Evolutionary conservation across 2,329 filamentous ascomycete genomes (phyloP), one percentile per base, ranked within the genome.

Genomic region (Fusarium torreyae): DNA sequence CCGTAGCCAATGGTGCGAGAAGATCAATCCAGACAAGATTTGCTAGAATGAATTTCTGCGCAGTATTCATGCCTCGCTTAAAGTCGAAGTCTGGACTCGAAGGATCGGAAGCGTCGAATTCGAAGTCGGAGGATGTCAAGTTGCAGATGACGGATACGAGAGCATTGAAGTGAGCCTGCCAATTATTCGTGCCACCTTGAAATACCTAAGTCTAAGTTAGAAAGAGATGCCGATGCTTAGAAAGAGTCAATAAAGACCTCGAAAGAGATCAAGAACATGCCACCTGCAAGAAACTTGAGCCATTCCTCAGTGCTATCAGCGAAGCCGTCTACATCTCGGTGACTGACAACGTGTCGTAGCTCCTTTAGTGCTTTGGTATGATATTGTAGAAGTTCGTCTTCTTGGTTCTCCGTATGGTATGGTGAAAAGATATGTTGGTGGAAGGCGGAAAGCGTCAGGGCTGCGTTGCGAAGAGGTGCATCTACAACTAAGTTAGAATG

Each of bases 311-410:
- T 65, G 15, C 52, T 63, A 2, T 63, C 51, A 1, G 57, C 51
- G 33, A 63, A 72, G 1, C 56, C 55, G 2, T 50, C 52, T 0
- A 61, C 59, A 15, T 68, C 58, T 18, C 57, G 49, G 5, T 63
- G 60, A 5, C 48, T 36, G 6, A 74, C 49, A 8, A 70, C 72
- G 8, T 70, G 69, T 3, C 71, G 63, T 3, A 75, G 66, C 14
- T 73, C 62, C 14, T 75, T 72, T 17, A 76, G 56, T 5, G 74
- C 74, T 20, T 71, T 74, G 4, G 71, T 75, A 43, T 76, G 73
- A 31, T 76, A 74, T 2, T 54, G 57, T 1, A 76, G 45, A 0
- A 77, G 63, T 17, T 70, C 69, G 8, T 61, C 56, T 42, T 73
- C 67, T 33, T 72, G 68, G 3, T 66, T 62, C 2, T 69, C 73